These are phyloP conservation scores for Mortierella alpina DNA, from an alignment of 192 early-diverging fungal species.

Conservation along the genomic window DNA sequence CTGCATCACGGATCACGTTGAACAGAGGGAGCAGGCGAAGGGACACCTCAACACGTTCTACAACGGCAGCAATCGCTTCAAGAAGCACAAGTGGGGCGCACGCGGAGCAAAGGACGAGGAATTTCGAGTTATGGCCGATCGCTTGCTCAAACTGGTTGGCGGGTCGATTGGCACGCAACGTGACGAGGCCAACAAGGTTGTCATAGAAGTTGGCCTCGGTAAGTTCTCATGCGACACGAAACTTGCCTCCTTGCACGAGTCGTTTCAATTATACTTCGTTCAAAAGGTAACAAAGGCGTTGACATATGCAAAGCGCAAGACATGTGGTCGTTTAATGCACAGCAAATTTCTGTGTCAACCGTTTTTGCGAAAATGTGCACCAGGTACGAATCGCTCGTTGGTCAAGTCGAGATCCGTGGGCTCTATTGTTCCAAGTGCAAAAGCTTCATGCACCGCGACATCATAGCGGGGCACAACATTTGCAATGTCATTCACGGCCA, in stretches of 20 bases:
- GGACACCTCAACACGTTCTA: not conserved
- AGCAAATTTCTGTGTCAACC: no score
- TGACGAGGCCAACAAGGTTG: slow-evolving; percentile 16
- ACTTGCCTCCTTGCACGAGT: not conserved
- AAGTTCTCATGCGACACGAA: not conserved
- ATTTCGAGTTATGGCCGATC: not conserved
- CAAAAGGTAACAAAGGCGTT: not conserved
- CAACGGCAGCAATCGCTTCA: slow-evolving; percentile 5
- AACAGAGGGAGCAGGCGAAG: not conserved
- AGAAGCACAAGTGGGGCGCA: slow-evolving; percentile 6
- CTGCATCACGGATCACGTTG: not conserved
- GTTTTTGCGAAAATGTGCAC: slow-evolving; percentile 27
- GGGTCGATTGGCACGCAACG: slow-evolving; percentile 5
- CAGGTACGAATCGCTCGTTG: slow-evolving; percentile 18
- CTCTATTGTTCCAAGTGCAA: no score
- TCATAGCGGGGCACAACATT: no score
- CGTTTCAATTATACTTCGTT: slow-evolving; percentile 4
- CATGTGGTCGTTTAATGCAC: no score
- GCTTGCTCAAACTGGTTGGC: slow-evolving; percentile 10
- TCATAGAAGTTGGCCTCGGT: slow-evolving; percentile 22
- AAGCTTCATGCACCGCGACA: no score
- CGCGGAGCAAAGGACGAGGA: not conserved
- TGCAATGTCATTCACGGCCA: no score
- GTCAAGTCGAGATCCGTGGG: not conserved
- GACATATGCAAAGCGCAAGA: no score